phyloP scores from a whole-genome alignment of 1,284 basidiomycete genomes.

The Testicularia cyperi region DNA sequence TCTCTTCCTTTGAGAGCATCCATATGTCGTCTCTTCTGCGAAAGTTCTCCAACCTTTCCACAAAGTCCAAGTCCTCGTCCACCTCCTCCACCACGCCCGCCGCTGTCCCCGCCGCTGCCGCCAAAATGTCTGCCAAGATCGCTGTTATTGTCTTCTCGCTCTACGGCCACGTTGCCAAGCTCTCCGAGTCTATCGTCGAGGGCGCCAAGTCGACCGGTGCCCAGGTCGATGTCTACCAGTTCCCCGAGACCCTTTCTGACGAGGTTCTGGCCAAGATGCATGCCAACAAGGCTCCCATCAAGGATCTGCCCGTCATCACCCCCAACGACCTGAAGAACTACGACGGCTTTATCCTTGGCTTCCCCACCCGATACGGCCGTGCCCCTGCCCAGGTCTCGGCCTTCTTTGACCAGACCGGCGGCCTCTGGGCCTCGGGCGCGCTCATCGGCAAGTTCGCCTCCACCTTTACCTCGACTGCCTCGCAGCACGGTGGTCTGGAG shows the following conservation, averaged over 20 bases:
- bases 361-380: constrained; percentile 63
- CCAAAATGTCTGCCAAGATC: constrained; percentile 42
- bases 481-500: constrained; percentile 62
- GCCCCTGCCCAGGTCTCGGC: constrained; percentile 64
- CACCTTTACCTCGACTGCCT: constrained; percentile 68
- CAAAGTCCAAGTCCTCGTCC: constrained; percentile 29
- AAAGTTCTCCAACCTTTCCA: constrained; percentile 29
- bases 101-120: constrained; percentile 10
- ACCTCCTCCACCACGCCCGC: constrained; percentile 10
- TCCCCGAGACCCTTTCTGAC: constrained; percentile 79
- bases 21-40: constrained; percentile 23
- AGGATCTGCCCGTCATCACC: constrained; percentile 72
- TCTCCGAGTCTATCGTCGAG: constrained; percentile 76
- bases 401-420: constrained; percentile 74
- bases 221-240: constrained; percentile 70
- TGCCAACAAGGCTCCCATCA: constrained; percentile 64
- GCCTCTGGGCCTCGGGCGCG: constrained; percentile 70
- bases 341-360: constrained; percentile 67
- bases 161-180: constrained; percentile 62
- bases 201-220: constrained; percentile 76
- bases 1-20: too few relatives aligned
- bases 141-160: constrained; percentile 39
- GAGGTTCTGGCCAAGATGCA: constrained; percentile 76
- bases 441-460: constrained; percentile 78
- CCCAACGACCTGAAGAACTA: constrained; percentile 68